Percentiles rank a stretch among this genome's conserved stretches.
phyloP scores from a whole-genome alignment of 176 grass and related monocot genomes.

The Avena eriantha region DNA sequence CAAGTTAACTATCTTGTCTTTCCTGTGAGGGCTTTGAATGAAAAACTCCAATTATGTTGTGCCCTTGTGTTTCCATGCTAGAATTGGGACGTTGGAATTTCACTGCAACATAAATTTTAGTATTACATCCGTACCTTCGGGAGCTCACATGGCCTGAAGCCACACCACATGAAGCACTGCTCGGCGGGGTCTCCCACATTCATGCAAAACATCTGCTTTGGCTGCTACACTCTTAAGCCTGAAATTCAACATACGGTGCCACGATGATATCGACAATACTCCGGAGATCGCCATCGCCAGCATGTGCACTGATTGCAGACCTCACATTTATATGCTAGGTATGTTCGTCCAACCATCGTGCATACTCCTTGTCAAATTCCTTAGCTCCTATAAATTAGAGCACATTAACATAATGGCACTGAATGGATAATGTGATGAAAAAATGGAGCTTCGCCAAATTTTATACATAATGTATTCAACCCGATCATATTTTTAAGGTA shows the following conservation, averaged over 20 bases:
- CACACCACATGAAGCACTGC: too few species aligned
- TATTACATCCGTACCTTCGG: too few species aligned
- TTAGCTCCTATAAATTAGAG: conserved; percentile 68
- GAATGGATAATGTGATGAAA: conserved; percentile 16
- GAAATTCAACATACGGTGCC: conserved; percentile 79
- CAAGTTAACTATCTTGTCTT: too few species aligned
- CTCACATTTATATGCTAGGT: conserved; percentile 71
- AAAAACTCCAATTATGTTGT: too few species aligned
- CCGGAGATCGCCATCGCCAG: conserved; percentile 59
- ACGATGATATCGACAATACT: conserved; percentile 67
- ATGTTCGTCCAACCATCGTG: conserved; percentile 85
- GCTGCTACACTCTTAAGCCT: conserved; percentile 77
- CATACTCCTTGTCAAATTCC: conserved; percentile 84
- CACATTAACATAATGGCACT: conserved; percentile 33
- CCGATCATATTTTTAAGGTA: conserved; percentile 15
- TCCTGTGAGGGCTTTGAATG: too few species aligned
- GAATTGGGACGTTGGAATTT: too few species aligned
- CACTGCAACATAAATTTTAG: too few species aligned
- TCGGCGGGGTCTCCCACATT: too few species aligned
- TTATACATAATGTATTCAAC: conserved; percentile 1
- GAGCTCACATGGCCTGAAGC: too few species aligned
- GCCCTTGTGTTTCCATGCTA: too few species aligned
- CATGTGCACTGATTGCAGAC: conserved; percentile 65
- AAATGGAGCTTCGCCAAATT: neutral
- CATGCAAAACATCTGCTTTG: conserved; percentile 78